phyloP scores from a whole-genome alignment of 139 green algal species.

The Coelastrella sp. region DNA sequence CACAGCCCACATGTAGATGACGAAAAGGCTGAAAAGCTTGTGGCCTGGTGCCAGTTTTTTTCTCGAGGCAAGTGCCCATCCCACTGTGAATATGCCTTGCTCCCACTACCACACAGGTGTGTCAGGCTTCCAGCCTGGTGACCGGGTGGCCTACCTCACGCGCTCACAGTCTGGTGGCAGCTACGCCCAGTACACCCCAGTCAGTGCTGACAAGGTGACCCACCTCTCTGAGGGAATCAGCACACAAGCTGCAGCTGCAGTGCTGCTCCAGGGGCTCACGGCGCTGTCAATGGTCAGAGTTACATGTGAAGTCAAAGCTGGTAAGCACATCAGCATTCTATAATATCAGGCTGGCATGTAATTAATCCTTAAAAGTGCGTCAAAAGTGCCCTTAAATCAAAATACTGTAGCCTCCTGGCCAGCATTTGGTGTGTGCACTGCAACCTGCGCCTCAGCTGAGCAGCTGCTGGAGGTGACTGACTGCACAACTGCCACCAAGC shows the following conservation, averaged over 20 bases:
- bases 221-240: conserved; percentile 38
- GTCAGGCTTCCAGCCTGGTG: not conserved
- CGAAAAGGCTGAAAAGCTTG: too few species aligned
- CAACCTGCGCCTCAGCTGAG: too few species aligned
- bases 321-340: not conserved
- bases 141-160: conserved; percentile 46
- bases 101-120: not conserved
- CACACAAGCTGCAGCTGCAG: conserved; percentile 41
- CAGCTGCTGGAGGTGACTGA: too few species aligned
- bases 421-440: too few species aligned
- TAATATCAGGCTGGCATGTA: not conserved
- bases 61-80: too few species aligned
- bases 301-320: conserved; percentile 38
- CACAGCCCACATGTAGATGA: too few species aligned
- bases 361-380: not conserved
- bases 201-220: conserved; percentile 15
- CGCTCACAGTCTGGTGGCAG: conserved; percentile 10
- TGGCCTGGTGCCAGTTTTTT: too few species aligned
- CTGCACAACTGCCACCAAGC: not conserved
- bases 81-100: too few species aligned
- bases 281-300: conserved; percentile 40
- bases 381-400: too few species aligned
- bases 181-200: conserved; percentile 52
- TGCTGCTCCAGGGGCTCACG: conserved; percentile 54
- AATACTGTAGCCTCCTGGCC: too few species aligned